These are phyloP conservation scores for Acanthamoeba polyphaga DNA, from an alignment of 208 protist species.

Conservation along the genomic window DNA sequence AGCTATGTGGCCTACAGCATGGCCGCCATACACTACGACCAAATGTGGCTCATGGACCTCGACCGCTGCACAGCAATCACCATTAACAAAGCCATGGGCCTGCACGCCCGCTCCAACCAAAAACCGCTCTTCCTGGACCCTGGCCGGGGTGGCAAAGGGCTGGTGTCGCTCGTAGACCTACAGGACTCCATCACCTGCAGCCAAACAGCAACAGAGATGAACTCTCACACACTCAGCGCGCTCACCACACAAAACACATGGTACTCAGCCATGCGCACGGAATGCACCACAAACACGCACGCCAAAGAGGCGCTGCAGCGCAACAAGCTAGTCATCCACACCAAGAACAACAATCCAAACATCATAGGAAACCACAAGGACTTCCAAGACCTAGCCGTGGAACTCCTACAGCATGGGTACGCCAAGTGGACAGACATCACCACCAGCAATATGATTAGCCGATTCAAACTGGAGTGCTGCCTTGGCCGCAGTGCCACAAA, in stretches of 20 bases:
- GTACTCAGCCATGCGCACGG: not conserved
- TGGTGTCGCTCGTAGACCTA: not conserved
- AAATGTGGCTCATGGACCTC: not conserved
- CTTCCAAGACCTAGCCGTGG: not conserved
- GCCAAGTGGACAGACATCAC: not conserved
- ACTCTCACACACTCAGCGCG: not conserved
- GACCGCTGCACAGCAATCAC: not conserved
- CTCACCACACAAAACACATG: not conserved
- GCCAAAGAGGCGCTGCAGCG: not conserved
- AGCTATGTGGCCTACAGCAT: not conserved
- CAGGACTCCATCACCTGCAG: not conserved
- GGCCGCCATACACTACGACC: not conserved
- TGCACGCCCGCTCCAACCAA: not conserved
- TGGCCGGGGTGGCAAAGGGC: not conserved
- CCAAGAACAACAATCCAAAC: not conserved
- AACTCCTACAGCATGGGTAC: not conserved
- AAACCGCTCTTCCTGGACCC: not conserved
- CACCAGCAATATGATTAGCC: not conserved
- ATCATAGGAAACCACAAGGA: not conserved
- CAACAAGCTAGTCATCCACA: not conserved
- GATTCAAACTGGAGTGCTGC: not conserved
- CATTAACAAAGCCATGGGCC: not conserved
- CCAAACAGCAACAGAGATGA: not conserved
- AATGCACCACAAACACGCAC: not conserved
- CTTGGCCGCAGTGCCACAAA: not conserved